Evolutionary conservation across 1,284 basidiomycete species (phyloP).

Genomic region (Pholiota adiposa): DNA sequence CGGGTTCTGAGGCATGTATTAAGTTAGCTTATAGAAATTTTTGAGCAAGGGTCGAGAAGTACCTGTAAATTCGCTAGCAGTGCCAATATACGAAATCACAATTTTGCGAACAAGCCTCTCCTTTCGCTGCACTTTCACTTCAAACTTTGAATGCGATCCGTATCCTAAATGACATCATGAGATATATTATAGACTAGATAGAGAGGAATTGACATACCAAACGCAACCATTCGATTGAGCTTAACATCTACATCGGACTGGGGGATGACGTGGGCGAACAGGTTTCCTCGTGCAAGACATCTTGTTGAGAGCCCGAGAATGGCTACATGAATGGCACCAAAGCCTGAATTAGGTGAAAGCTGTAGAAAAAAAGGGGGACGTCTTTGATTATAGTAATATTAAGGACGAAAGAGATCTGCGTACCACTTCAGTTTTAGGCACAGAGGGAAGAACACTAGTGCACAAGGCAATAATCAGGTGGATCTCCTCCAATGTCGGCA

Average conservation of each 20-base stretch:
- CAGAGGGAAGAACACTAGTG: slow-evolving; percentile 63
- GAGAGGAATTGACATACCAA: slow-evolving; percentile 33
- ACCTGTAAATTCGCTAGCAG: slow-evolving; percentile 73
- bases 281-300: slow-evolving; percentile 69
- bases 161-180: slow-evolving; percentile 42
- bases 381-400: background rate
- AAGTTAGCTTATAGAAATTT: background rate
- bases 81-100: slow-evolving; percentile 68
- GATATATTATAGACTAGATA: background rate
- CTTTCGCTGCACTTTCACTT: slow-evolving; percentile 53
- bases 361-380: slow-evolving; percentile 27
- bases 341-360: slow-evolving; percentile 71
- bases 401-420: slow-evolving; percentile 39
- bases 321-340: slow-evolving; percentile 84
- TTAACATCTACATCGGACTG: slow-evolving; percentile 73
- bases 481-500: slow-evolving; percentile 76
- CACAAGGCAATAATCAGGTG: slow-evolving; percentile 78
- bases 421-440: slow-evolving; percentile 81
- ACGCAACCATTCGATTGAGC: slow-evolving; percentile 55
- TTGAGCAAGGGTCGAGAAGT: slow-evolving; percentile 12
- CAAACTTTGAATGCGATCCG: slow-evolving; percentile 59
- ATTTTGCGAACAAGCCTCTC: slow-evolving; percentile 61
- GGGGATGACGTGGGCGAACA: slow-evolving; percentile 65
- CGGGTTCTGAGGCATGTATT: slow-evolving; percentile 50
- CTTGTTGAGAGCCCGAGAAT: slow-evolving; percentile 79